Conservation (phyloP, 2,329 filamentous ascomycete genomes). For the Talaromyces funiculosus region DNA sequence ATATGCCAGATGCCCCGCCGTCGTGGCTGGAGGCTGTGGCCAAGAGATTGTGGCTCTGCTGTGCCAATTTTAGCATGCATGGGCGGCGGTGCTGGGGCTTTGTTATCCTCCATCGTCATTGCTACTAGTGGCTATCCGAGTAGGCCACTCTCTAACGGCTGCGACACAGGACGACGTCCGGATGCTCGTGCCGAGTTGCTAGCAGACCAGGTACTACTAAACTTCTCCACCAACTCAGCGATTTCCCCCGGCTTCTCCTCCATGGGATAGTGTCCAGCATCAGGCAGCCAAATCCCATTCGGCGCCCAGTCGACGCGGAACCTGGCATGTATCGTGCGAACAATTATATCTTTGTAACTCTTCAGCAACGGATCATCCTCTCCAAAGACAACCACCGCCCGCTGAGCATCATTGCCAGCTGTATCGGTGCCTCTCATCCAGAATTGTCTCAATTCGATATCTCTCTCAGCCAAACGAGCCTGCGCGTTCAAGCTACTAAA, state of each 20-base stretch:
- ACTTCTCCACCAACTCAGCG: background rate
- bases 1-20: background rate
- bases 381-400: background rate
- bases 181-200: background rate
- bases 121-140: background rate
- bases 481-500: background rate
- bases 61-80: background rate
- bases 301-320: background rate
- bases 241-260: background rate
- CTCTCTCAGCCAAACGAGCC: background rate
- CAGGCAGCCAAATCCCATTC: background rate
- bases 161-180: background rate
- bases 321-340: background rate
- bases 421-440: background rate
- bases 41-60: background rate
- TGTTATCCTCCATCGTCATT: background rate
- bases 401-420: background rate
- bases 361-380: background rate
- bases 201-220: background rate
- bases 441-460: background rate
- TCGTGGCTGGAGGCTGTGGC: background rate
- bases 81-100: background rate
- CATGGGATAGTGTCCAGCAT: background rate
- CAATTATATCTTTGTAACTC: background rate
- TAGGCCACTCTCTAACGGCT: background rate